Evolutionary conservation across 768 basidiomycete species (phyloP).

Genomic region (Asterophora lycoperdoides): DNA sequence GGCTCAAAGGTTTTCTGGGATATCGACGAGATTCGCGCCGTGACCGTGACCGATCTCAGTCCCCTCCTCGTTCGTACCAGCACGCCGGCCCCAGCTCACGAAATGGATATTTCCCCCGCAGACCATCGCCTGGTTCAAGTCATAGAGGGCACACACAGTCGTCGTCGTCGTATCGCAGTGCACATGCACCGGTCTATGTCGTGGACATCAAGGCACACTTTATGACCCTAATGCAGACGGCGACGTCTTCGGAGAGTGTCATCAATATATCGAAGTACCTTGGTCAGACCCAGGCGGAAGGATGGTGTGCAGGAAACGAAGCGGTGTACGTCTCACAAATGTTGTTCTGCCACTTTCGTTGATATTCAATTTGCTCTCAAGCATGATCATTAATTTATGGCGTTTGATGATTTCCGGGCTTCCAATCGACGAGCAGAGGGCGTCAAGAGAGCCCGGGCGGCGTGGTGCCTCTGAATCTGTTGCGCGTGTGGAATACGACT

Average conservation of each 20-base stretch:
- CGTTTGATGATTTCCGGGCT: slow-evolving; percentile 40
- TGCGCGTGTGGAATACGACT: slow-evolving; percentile 14
- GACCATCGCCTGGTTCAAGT: not conserved
- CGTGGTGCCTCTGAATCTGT: too few relatives aligned
- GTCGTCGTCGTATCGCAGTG: too few relatives aligned
- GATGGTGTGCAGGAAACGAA: slow-evolving; percentile 50
- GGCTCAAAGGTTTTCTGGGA: slow-evolving; percentile 32
- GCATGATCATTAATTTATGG: slow-evolving; percentile 42
- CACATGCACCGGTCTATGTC: slow-evolving; percentile 31
- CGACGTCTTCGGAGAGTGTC: slow-evolving; percentile 15
- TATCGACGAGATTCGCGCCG: not conserved
- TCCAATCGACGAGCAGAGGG: slow-evolving; percentile 44
- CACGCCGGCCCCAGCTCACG: not conserved
- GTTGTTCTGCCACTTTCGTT: not conserved
- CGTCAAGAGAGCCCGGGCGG: slow-evolving; percentile 13
- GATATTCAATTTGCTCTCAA: slow-evolving; percentile 13
- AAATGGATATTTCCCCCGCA: not conserved
- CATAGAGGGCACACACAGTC: too few relatives aligned
- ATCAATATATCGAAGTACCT: slow-evolving; percentile 30
- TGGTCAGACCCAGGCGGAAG: slow-evolving; percentile 26
- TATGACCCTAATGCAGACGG: slow-evolving; percentile 33
- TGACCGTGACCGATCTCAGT: slow-evolving; percentile 16
- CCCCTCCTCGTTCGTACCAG: slow-evolving; percentile 12
- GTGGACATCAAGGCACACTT: slow-evolving; percentile 39
- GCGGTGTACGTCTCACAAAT: slow-evolving; percentile 35